A percentile compares a stretch with the other conserved stretches of the same genome.
phyloP scores from a whole-genome alignment of 331 rosid genomes.

The Cydonia oblonga region DNA sequence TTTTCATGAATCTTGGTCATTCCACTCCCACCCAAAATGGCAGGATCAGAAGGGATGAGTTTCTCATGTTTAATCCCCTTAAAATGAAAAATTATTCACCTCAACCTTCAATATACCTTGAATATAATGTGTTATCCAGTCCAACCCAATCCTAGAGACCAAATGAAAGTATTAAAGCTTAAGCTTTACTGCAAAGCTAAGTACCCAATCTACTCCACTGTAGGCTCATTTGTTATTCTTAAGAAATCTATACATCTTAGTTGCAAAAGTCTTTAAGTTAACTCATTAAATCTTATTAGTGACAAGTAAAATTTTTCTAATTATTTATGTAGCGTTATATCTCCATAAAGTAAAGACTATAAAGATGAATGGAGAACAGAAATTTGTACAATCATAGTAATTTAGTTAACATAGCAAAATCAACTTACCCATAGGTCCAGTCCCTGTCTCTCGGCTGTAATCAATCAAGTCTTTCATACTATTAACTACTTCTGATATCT shows the following conservation, averaged over 20 bases:
- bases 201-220: background rate
- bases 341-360: background rate
- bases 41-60: no score
- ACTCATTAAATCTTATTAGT: background rate
- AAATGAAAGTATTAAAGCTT: no score
- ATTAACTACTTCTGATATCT: constrained; percentile 98
- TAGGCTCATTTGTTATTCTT: background rate
- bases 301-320: no score
- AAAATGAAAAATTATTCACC: no score
- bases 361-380: background rate
- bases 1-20: no score
- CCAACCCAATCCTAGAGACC: no score
- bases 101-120: no score
- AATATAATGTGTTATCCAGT: no score
- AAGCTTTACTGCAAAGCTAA: background rate
- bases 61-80: no score
- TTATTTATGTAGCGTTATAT: no score
- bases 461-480: constrained; percentile 98
- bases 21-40: no score
- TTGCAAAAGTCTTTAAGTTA: no score
- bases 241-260: background rate
- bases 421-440: constrained; percentile 91
- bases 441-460: constrained; percentile 80
- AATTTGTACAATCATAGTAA: background rate
- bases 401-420: background rate